A percentile compares a stretch with the other conserved stretches of the same genome.
Evolutionary conservation across 306 rosid species (phyloP).

Genomic region (Pyrus betulifolia): DNA sequence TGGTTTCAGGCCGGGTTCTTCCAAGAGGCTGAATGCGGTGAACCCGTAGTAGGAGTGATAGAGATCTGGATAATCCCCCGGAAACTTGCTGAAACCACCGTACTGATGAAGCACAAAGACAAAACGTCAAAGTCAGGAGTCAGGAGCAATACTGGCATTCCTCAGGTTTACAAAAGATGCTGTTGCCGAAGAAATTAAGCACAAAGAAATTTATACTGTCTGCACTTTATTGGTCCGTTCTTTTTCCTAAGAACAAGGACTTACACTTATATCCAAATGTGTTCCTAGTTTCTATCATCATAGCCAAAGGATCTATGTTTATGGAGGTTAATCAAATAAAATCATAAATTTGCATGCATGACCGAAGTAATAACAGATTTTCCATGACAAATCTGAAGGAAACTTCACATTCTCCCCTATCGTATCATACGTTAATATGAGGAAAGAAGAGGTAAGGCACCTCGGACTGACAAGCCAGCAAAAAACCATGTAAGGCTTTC

Average conservation of each 20-base stretch:
- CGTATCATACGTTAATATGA: neutral
- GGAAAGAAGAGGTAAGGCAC: slow-evolving; percentile 25
- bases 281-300: neutral
- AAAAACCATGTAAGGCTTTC: slow-evolving; percentile 51
- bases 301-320: neutral
- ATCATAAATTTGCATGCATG: neutral
- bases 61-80: slow-evolving; percentile 57
- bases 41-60: slow-evolving; percentile 82
- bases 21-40: slow-evolving; percentile 76
- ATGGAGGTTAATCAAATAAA: neutral
- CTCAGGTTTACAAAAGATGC: neutral
- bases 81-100: slow-evolving; percentile 90
- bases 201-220: neutral
- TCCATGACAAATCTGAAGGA: neutral
- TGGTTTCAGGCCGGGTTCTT: slow-evolving; percentile 57
- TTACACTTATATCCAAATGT: neutral
- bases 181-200: neutral
- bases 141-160: neutral
- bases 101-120: slow-evolving; percentile 41
- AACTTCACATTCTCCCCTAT: neutral
- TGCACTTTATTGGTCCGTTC: neutral
- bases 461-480: slow-evolving; percentile 72
- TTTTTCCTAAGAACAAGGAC: neutral
- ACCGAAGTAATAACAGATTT: neutral
- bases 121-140: slow-evolving; percentile 13